Base-by-base conservation (phyloP, 768 basidiomycete genomes). In the Boletellus sp. region DNA sequence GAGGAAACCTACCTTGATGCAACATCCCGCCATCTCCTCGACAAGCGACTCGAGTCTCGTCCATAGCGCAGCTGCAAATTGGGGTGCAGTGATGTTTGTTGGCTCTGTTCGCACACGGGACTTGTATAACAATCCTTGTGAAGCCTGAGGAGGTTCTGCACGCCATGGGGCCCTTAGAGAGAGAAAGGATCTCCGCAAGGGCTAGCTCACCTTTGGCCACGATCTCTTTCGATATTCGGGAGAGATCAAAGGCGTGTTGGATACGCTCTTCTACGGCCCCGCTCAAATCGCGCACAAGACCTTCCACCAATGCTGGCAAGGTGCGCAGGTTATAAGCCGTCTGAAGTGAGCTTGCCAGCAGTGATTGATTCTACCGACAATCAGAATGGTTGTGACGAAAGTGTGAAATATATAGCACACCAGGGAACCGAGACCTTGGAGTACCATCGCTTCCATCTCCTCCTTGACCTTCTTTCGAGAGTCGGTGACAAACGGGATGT, bases 401-500 rank as follows among this genome's bases (percentile, higher is more conserved):
- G 10, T 34, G 17, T 11, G 22, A 37, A 11, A 24, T 38, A 37
- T 16, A 44, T 13, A 12, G 74, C 84, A 47, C 55, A 94, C 95
- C 51, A 93, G 68, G 16, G 83, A 83, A 1, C 78, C 74, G 3
- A 98, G 73, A 5, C 95, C 94, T 23, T 75, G 77, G 26, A 90
- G 68, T 1, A 98, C 85, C 89, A 94, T 94, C 7, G 72, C 78
- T 58, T 97, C 88, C 94, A 99, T 98, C 60, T 94, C 90, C 7
- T 72, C 74, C 2, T 83, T 87, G 31, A 99, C 82, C 39, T 76
- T 79, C 12, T 74, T 71, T 20, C 85, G 80, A 0, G 91, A 78
- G 9, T 81, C 78, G 45, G 90, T 83, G 28, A 99, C 80, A 34
- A 82, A 81, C 1, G 83, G 77, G 16, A 90, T 70, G 56, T 93